Evolutionary conservation across 805 yeast genomes (phyloP), one percentile per base, ranked within the genome.

Genomic region (Candida morakotiae): DNA sequence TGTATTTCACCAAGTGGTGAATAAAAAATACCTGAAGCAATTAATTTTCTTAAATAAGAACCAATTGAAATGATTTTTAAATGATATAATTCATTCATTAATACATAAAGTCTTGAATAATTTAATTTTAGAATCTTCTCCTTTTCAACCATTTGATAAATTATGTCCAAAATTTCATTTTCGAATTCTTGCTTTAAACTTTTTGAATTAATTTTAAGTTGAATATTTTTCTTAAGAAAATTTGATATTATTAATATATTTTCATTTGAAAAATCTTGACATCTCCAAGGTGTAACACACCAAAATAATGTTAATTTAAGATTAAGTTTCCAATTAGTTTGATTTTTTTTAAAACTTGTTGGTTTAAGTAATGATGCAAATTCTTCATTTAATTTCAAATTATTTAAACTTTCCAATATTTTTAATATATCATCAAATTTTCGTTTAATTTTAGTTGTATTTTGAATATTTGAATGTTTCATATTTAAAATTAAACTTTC

Each of bases 21-120:
- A 56, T 84, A 87, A 31, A 89, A 75, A 1, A 87, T 68, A 4
- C 97, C 98, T 1, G 93, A 80, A 8, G 96, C 87, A 31, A 91
- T 88, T 25, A 89, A 63, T 47, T 81, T 77, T 49, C 97, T 67
- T 40, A 89, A 67, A 51, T 91, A 91, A 1, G 83, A 72, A 1
- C 83, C 77, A 11, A 80, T 65, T 2, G 75, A 58, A 17, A 83
- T 68, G 17, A 83, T 55, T 31, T 71, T 72, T 37, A 69, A 46
- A 28, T 69, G 72, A 34, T 69, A 67, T 3, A 81, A 55, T 52
- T 76, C 81, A 37, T 70, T 67, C 13, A 82, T 64, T 22, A 80
- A 56, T n/a, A 71, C 64, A 43, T 69, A 63, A 21, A 75, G 56
- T 10, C 48, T 49, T 6, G 45, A 27, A 30, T 44, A 47, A 22